phyloP scores from a whole-genome alignment of 2,329 filamentous ascomycete genomes.

The Alternaria brassicae region DNA sequence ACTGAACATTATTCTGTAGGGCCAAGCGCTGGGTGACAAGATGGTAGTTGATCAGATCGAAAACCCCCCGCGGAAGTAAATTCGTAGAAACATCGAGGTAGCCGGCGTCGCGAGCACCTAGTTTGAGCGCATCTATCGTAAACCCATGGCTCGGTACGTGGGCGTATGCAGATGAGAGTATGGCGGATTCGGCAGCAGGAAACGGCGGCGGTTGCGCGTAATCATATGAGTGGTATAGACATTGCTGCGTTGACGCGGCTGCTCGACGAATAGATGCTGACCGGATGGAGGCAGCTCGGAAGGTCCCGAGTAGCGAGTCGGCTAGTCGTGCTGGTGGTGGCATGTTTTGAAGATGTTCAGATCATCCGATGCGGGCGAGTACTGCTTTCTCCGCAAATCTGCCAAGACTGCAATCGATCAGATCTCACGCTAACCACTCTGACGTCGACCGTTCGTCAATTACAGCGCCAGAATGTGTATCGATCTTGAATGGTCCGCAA shows the following conservation, averaged over 20 bases:
- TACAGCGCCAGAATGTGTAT: background rate
- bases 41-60: slow-evolving; percentile 82
- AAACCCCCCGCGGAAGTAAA: slow-evolving; percentile 78
- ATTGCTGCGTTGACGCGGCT: slow-evolving; percentile 25
- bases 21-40: slow-evolving; percentile 70
- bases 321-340: slow-evolving; percentile 35
- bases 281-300: slow-evolving; percentile 29
- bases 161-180: slow-evolving; percentile 79
- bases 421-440: slow-evolving; percentile 6
- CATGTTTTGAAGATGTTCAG: slow-evolving; percentile 34
- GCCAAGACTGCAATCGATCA: slow-evolving; percentile 33
- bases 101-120: slow-evolving; percentile 82
- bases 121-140: slow-evolving; percentile 72
- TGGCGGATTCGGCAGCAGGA: slow-evolving; percentile 71
- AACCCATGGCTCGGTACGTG: slow-evolving; percentile 87
- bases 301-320: slow-evolving; percentile 31
- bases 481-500: slow-evolving; percentile 1
- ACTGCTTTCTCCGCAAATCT: slow-evolving; percentile 21
- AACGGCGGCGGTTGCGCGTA: slow-evolving; percentile 63
- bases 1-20: slow-evolving; percentile 61
- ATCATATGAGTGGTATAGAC: slow-evolving; percentile 48
- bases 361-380: slow-evolving; percentile 26
- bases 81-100: slow-evolving; percentile 87
- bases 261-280: slow-evolving; percentile 13
- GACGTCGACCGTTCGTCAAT: slow-evolving; percentile 5